Evolutionary conservation across 495 filamentous ascomycete genomes (phyloP), one percentile per base, ranked within the genome.

Genomic region (Penicillium nucicola): DNA sequence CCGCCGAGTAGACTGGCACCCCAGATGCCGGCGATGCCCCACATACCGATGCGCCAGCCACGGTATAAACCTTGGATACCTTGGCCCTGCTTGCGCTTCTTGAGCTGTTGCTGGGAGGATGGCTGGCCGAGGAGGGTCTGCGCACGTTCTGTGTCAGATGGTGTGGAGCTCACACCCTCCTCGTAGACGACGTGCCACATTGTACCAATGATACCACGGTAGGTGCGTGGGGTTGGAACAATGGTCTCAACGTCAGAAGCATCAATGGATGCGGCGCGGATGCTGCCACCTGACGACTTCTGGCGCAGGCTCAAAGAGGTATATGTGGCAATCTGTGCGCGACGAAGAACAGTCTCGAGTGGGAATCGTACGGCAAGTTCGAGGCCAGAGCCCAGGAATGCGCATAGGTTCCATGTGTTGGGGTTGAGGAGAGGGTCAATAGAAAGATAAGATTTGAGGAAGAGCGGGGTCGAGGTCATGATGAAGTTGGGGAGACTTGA

Each of bases 41-140:
- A 97, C 80, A 95, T 89, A 9, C 91, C 91, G 14, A 97, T 86
- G 61, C 89, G 85, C 93, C 93, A 98, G 12, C 93, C 93, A 39
- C 93, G 79, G 78, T 89, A 96, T 12, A 98, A 74, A 1, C 95
- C 93, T 23, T 87, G 78, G 20, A 90, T 57, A 6, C 93, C 93
- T 58, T 95, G 90, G 12, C 90, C 90, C 51, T 83, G 62, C 38
- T 55, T 81, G 20, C 78, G 72, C 37, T 77, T 77, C 36, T 75
- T 72, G 48, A 75, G 68, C 28, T 48, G 52, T n/a, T 46, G 48
- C 42, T 52, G 54, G 40, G 70, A 58, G 15, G 58, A 52, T 4
- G 73, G 62, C 45, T 66, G 67, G 55, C 64, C 57, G 57, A 67
- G 28, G 50, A 64, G 25, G 58, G 71, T 22, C 52, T 70, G 35